Percentiles rank a stretch among this genome's conserved stretches.
Evolutionary conservation across 306 rosid species (phyloP).

Genomic region (Sindora glabra): DNA sequence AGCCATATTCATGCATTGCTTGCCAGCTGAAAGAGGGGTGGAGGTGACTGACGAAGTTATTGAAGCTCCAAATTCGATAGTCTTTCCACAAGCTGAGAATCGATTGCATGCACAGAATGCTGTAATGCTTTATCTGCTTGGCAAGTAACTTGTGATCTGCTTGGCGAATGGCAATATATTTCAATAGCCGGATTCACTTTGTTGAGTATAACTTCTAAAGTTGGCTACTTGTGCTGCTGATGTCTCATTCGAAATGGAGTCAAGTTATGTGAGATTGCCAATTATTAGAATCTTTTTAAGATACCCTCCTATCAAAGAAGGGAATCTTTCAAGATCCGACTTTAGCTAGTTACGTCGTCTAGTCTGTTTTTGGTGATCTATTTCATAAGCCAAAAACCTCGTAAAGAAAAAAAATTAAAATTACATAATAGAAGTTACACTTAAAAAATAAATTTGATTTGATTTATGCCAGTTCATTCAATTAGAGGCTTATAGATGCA

Average conservation of each 20-base stretch:
- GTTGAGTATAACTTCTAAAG: neutral
- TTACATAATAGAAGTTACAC: no score
- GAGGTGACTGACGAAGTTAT: conserved; percentile 86
- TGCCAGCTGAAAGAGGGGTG: conserved; percentile 96
- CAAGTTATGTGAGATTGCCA: neutral
- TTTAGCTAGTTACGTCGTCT: no score
- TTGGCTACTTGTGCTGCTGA: neutral
- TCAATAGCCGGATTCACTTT: neutral
- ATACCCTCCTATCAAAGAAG: no score
- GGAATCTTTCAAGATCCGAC: no score
- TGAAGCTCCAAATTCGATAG: conserved; percentile 88
- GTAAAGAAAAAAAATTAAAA: no score
- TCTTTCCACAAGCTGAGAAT: conserved; percentile 94
- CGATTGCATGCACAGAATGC: conserved; percentile 98
- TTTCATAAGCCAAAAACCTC: no score
- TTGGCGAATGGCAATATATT: neutral
- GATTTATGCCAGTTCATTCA: no score
- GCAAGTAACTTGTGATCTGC: conserved; percentile 23
- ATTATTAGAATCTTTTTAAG: no score
- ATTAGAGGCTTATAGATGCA: no score
- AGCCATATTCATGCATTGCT: conserved; percentile 89
- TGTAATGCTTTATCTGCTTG: conserved; percentile 84
- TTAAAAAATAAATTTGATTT: no score
- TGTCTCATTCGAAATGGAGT: neutral
- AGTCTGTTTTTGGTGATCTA: no score